Evolutionary conservation across 306 rosid species (phyloP), one percentile per base, ranked within the genome.

Genomic region (Gynostemma pentaphyllum): DNA sequence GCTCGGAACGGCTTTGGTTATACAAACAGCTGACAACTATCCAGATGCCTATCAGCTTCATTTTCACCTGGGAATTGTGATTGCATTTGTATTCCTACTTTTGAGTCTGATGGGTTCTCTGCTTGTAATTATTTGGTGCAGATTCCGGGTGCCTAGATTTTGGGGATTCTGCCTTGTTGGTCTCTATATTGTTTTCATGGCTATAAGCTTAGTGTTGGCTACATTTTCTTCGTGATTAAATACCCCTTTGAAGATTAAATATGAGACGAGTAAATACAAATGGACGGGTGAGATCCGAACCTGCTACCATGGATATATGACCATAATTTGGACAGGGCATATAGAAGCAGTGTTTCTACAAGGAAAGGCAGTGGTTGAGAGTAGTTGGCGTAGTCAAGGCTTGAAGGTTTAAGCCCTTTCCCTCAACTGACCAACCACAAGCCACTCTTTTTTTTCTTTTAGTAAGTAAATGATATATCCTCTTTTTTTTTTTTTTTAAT

Each of bases 121-220:
- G 6, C 67, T 92, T 68, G 95, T 92, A 60, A 80, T 92, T 70
- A 88, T 82, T 22, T 92, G 96, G 96, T 75, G 76, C 80, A 87
- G 96, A 78, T 92, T 92, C 76, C 77, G 95, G 67, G 99, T 92
- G 44, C 99, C 96, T 22, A 83, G 88, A 75, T 82, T 80, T 70
- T 92, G 96, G 96, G 99, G 99, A 19, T 88, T 86, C 80, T 92
- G 90, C 64, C 90, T 88, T 21, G 99, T 92, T 27, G 89, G 95
- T 22, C 76, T 92, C 49, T 92, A 88, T 74, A 70, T 79, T 62
- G 71, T 75, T 67, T 92, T 92, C 70, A 86, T 62, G 75, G 99
- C 87, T 10, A 74, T 64, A 49, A 86, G 99, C 80, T 68, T 83
- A 70, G 27, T 82, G 28, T 70, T 76, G 74, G 90, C 90, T 72